Conservation (phyloP, 2,329 filamentous ascomycete species). For the Fusarium sp. region DNA sequence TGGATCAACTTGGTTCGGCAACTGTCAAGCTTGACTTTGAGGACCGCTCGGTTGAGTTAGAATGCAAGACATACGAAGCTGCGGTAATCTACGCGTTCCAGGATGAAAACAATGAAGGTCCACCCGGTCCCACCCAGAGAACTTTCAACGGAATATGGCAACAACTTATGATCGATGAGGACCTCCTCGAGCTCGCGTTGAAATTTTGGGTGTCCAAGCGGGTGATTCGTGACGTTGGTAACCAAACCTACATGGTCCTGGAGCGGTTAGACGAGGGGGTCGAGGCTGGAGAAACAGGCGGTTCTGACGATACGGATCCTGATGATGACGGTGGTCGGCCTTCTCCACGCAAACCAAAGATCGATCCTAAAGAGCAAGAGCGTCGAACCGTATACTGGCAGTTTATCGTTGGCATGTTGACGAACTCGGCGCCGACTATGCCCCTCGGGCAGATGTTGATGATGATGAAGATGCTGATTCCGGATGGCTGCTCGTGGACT, state of each 20-base stretch:
- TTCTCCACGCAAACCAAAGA: constrained; percentile 65
- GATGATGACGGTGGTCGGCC: constrained; percentile 50
- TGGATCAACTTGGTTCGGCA: constrained; percentile 84
- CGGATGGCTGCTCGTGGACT: constrained; percentile 89
- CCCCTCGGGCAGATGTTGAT: constrained; percentile 84
- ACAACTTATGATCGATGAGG: constrained; percentile 78
- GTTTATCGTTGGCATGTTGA: constrained; percentile 95
- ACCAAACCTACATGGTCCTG: constrained; percentile 74
- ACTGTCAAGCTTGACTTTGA: constrained; percentile 84
- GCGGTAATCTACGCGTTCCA: constrained; percentile 89
- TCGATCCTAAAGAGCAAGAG: constrained; percentile 75
- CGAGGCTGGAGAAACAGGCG: constrained; percentile 50
- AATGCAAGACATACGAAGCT: constrained; percentile 87
- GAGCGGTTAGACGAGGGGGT: constrained; percentile 68
- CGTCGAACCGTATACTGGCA: constrained; percentile 81
- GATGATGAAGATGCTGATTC: constrained; percentile 95
- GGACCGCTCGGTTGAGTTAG: constrained; percentile 80
- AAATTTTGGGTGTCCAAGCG: constrained; percentile 78
- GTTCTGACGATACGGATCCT: constrained; percentile 46
- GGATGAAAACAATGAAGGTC: constrained; percentile 55
- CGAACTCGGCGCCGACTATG: constrained; percentile 86
- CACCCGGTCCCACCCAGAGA: constrained; percentile 55
- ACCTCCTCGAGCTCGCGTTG: constrained; percentile 76
- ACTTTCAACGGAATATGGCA: constrained; percentile 67
- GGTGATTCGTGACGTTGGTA: constrained; percentile 70